Conservation (phyloP, 257 asterid species). For the Apocynum venetum region DNA sequence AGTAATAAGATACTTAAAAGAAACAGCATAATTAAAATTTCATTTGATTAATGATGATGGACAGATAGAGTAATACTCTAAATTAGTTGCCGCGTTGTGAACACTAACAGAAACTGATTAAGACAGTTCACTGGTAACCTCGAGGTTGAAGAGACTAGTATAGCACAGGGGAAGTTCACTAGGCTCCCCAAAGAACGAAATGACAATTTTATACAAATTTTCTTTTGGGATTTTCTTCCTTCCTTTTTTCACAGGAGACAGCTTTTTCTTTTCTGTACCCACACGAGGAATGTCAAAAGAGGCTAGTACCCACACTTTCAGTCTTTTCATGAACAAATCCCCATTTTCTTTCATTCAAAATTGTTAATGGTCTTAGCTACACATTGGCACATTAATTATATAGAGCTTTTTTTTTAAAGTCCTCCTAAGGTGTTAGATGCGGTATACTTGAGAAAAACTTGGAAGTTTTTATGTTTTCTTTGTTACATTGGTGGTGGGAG, state of each 20-base stretch:
- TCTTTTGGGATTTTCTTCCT: background rate
- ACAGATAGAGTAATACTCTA: no score
- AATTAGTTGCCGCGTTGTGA: constrained; percentile 1
- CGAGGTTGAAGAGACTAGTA: background rate
- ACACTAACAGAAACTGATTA: constrained; percentile 6
- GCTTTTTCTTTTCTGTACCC: background rate
- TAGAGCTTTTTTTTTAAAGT: background rate
- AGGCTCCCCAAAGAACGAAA: background rate
- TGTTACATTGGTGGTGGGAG: background rate
- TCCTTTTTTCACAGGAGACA: background rate
- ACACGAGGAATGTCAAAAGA: constrained; percentile 6
- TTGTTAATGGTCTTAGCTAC: background rate
- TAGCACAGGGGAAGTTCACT: background rate
- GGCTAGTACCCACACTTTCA: background rate
- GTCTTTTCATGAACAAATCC: background rate
- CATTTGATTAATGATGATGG: no score
- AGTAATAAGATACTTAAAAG: no score
- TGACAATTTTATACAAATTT: background rate
- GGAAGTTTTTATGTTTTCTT: background rate
- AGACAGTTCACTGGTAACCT: background rate
- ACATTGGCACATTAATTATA: background rate
- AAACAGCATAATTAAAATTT: no score
- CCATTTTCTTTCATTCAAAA: background rate
- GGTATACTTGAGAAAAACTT: background rate
- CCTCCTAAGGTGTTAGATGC: background rate